Evolutionary conservation across 73 alveolate genomes (phyloP).

Genomic region (Paraurostyla sp.): DNA sequence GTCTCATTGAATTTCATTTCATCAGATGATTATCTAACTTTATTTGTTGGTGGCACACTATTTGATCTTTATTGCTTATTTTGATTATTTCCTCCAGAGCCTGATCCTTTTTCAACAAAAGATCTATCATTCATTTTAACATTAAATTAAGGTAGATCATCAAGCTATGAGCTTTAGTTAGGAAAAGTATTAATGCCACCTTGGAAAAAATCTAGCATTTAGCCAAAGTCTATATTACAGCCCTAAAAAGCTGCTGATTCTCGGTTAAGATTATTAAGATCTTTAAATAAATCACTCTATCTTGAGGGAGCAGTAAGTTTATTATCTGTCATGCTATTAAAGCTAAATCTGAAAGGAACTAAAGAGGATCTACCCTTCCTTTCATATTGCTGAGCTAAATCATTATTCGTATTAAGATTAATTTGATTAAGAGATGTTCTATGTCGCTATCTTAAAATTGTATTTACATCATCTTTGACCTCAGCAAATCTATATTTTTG

Average conservation of each 20-base stretch:
- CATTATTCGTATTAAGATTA: neutral
- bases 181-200: slow-evolving; percentile 8
- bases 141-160: neutral
- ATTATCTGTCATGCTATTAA: neutral
- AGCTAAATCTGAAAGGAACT: slow-evolving; percentile 46
- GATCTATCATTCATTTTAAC: neutral
- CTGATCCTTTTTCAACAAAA: neutral
- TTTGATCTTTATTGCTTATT: slow-evolving; percentile 7
- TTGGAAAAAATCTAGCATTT: slow-evolving; percentile 21
- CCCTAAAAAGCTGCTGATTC: slow-evolving; percentile 20
- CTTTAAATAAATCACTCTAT: slow-evolving; percentile 34
- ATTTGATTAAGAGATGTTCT: slow-evolving; percentile 11
- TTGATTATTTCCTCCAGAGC: neutral
- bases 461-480: neutral
- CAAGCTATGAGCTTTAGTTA: neutral
- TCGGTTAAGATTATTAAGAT: neutral
- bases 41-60: neutral
- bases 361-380: slow-evolving; percentile 51
- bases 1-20: slow-evolving; percentile 10
- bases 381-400: neutral
- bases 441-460: neutral
- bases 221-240: slow-evolving; percentile 32
- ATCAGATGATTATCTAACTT: neutral
- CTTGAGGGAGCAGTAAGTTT: neutral
- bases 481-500: slow-evolving; percentile 25